Base-by-base conservation (phyloP, 768 basidiomycete species). In the Aureoboletus auriporus region DNA sequence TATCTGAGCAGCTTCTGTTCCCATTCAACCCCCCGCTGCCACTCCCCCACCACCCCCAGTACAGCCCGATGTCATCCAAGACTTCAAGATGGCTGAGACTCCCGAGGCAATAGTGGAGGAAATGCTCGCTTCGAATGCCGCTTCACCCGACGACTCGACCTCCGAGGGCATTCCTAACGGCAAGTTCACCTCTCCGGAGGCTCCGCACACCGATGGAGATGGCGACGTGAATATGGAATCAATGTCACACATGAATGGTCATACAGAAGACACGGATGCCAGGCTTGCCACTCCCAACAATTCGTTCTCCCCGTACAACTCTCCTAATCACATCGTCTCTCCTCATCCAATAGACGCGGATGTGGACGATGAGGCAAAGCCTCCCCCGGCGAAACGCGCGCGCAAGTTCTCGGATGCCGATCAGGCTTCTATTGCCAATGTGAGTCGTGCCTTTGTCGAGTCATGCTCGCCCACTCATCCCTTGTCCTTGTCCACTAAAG, bases 311-410 rank as follows among this genome's bases (percentile, higher is more conserved):
- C 28, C 69, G 8, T 65, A 62, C 48, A 65, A 67, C 35, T 68
- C 71, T 7, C 71, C 70, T 44, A 56, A 41, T 62, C 61, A 52
- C 62, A 56, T 58, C 20, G 39, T 28, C 41, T 68, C 60, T 7
- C 64, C 68, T 20, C 73, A 72, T 39, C 56, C 43, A 41, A 31
- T 36, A 0, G 53, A 54, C 11, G 46, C 28, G 5, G 56, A 58
- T 12, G 44, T 20, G 11, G 66, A 57, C 27, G 82, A 83, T 50
- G 81, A 83, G 52, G 74, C 78, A 49, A 71, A 75, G 52, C 86
- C 83, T 12, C 87, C 85, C n/a, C 89, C 89, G 27, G 85, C 88
- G 51, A 92, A 92, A 77, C 78, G 89, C 53, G 78, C 86, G 27
- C 72, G 89, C 57, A 82, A 82, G 69, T 72, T 80, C 58, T 88